Evolutionary conservation across 1,284 basidiomycete species (phyloP).

Genomic region (Fomes fomentarius): DNA sequence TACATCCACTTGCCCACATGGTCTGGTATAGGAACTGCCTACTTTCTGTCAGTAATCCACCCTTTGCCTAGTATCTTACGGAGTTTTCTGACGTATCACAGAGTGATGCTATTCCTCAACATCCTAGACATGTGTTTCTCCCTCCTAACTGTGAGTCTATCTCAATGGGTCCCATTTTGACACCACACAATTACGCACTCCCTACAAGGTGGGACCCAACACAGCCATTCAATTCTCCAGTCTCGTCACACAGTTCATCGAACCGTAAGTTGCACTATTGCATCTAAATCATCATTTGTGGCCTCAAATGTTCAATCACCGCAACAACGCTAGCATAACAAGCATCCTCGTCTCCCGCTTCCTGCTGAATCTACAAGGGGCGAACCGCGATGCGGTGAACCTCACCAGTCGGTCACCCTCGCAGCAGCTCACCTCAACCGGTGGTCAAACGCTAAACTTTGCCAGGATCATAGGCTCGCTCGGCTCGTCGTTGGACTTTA

Average conservation of each 20-base stretch:
- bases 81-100: background rate
- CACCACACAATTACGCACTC: too few species aligned
- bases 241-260: slow-evolving; percentile 2
- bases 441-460: background rate
- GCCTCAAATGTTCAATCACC: too few species aligned
- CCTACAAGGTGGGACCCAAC: background rate
- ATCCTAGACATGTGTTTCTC: background rate
- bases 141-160: background rate
- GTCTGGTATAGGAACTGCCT: background rate
- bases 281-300: too few species aligned
- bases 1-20: background rate
- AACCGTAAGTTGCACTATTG: slow-evolving; percentile 7
- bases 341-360: background rate
- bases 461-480: background rate
- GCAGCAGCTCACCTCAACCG: too few species aligned
- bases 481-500: background rate
- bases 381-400: background rate
- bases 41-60: background rate
- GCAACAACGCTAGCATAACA: too few species aligned
- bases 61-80: background rate
- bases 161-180: background rate
- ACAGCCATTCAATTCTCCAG: background rate
- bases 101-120: background rate
- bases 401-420: background rate
- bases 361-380: background rate